Base-by-base conservation (phyloP, 306 rosid genomes). In the Crotalaria pallida region DNA sequence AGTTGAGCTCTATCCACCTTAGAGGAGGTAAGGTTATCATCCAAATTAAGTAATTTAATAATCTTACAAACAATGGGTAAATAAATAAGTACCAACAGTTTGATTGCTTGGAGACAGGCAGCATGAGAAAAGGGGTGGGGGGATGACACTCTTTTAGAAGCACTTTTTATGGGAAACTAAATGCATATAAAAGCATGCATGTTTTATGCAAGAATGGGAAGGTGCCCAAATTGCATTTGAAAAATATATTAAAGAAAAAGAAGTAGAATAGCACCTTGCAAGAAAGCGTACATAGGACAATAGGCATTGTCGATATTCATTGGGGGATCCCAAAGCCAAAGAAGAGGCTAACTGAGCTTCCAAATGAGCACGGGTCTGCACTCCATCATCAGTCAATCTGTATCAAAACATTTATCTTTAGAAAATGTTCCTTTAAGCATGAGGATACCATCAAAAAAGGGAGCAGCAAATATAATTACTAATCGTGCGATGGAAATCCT, bases 351-450 rank as follows among this genome's bases (percentile, higher is more conserved):
- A 72, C 72, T 94, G 98, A 64, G 91, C 81, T 77, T 94, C 98
- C 80, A 94, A 84, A 79, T 94, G 98, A 72, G 98, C 96, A 55
- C 98, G 96, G 63, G 98, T 94, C 85, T 94, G 98, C 72, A 81
- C 87, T 44, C 98, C 98, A 72, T 94, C 96, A 60, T 90, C 98
- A 7, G 98, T 94, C 49, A 90, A 87, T 82, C 98, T 93, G 80
- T 43, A 81, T 16, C 78, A 80, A 24, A 52, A 58, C 22, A 72
- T 71, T 70, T 70, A 11, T 26, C 12, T 52, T 78, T 57, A 73
- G 53, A 58, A 73, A 57, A 4, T 26, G 26, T 13, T 65, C 19
- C 58, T 34, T 51, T 27, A 38, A 53, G 59, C 31, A 21, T 44
- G 12, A 48, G 23, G 49, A 74, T 58, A 17, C 58, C 56, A 24